These are phyloP conservation scores for Dactylorhiza incarnata DNA, from an alignment of 106 monocot genomes.

Conservation along the genomic window DNA sequence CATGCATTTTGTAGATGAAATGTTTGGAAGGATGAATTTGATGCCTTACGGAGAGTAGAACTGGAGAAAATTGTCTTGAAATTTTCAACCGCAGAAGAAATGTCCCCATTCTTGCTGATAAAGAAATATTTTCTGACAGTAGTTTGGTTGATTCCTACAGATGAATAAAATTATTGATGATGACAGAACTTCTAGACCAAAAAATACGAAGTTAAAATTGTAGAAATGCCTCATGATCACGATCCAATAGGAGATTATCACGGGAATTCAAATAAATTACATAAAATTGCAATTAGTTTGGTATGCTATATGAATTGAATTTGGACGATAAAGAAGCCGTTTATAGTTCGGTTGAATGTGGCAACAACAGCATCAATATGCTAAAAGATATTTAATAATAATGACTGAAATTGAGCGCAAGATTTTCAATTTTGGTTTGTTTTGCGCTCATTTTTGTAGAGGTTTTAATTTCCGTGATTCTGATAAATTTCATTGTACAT, in stretches of 20 bases:
- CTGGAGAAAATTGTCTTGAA: neutral
- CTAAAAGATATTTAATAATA: too few relatives aligned
- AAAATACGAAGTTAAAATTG: neutral
- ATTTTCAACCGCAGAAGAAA: neutral
- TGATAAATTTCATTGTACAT: too few relatives aligned
- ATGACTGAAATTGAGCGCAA: too few relatives aligned
- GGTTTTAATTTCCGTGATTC: too few relatives aligned
- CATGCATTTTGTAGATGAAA: neutral
- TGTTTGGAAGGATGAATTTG: neutral
- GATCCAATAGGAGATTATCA: neutral
- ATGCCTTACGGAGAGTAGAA: neutral
- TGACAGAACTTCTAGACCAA: neutral
- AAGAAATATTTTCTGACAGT: neutral
- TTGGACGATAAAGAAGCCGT: neutral
- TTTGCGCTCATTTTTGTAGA: too few relatives aligned
- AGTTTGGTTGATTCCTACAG: neutral
- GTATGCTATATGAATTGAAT: neutral
- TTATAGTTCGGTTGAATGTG: neutral
- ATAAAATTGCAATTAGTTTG: neutral
- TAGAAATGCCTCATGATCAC: neutral
- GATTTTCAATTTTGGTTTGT: too few relatives aligned
- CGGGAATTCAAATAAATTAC: neutral
- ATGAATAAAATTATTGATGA: neutral
- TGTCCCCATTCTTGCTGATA: neutral
- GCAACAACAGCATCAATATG: neutral